A percentile compares a stretch with the other conserved stretches of the same genome.
These are phyloP conservation scores for Colletotrichum sansevieriae DNA, from an alignment of 2,329 filamentous ascomycete genomes.

Conservation along the genomic window DNA sequence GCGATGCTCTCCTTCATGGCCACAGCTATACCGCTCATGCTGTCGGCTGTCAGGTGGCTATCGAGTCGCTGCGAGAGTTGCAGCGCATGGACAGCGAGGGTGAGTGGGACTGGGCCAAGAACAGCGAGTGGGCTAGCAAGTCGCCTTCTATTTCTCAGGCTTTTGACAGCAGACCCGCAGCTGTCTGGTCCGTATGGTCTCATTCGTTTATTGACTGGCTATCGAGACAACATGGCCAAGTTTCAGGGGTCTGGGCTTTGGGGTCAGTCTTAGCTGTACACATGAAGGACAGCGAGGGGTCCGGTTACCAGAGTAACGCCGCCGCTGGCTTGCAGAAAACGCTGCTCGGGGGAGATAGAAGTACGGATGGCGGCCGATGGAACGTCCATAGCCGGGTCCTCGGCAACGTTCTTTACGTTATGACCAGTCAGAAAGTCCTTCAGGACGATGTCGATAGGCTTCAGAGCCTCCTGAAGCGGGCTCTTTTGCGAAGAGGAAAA, in stretches of 20 bases:
- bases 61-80: constrained; percentile 74
- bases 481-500: too few species aligned
- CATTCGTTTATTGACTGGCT: constrained; percentile 68
- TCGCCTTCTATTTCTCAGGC: background rate
- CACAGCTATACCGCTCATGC: constrained; percentile 91
- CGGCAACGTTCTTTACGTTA: constrained; percentile 71
- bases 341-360: background rate
- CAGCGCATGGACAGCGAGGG: constrained; percentile 66
- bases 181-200: constrained; percentile 80
- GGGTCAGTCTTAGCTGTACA: constrained; percentile 81
- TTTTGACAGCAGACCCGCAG: background rate
- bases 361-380: constrained; percentile 48
- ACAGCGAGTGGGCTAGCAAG: constrained; percentile 54
- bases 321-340: constrained; percentile 57
- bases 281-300: constrained; percentile 55
- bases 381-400: constrained; percentile 68
- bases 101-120: constrained; percentile 68
- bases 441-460: constrained; percentile 49
- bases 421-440: constrained; percentile 62
- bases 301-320: constrained; percentile 62
- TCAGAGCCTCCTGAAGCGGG: constrained; percentile 48
- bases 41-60: constrained; percentile 82
- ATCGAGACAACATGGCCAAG: constrained; percentile 64
- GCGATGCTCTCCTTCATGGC: constrained; percentile 83
- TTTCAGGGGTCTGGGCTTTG: constrained; percentile 78